Evolutionary conservation across 805 yeast species (phyloP).

Genomic region (Zygotorulaspora florentina): DNA sequence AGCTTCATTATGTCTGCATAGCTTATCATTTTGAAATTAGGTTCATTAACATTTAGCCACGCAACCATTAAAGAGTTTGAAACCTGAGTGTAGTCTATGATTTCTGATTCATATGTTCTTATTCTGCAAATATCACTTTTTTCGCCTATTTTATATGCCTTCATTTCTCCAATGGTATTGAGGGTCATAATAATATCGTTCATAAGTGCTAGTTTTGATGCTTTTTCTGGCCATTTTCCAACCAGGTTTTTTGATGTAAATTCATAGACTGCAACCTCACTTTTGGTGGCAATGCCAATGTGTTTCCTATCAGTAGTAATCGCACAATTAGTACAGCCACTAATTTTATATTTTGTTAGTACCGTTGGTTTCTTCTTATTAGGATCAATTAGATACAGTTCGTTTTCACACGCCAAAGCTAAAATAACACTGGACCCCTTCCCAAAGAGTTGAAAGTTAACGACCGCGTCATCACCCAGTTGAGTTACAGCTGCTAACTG

Average conservation of each 20-base stretch:
- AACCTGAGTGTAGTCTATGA: constrained; percentile 24
- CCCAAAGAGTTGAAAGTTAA: constrained; percentile 26
- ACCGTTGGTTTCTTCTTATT: constrained; percentile 34
- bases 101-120: constrained; percentile 25
- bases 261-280: constrained; percentile 19
- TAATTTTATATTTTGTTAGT: constrained; percentile 20
- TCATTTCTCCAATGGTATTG: constrained; percentile 21
- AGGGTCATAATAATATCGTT: constrained; percentile 21
- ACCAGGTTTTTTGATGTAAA: constrained; percentile 14
- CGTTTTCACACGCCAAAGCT: constrained; percentile 32
- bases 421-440: constrained; percentile 23
- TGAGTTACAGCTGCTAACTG: constrained; percentile 32
- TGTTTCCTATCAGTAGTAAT: constrained; percentile 21
- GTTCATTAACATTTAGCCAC: constrained; percentile 39
- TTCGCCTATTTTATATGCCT: constrained; percentile 31
- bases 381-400: constrained; percentile 66
- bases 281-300: constrained; percentile 21
- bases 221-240: constrained; percentile 24
- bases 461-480: constrained; percentile 23
- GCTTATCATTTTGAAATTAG: constrained; percentile 33
- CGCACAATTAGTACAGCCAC: constrained; percentile 17
- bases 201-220: constrained; percentile 18
- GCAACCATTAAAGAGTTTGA: constrained; percentile 29
- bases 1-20: constrained; percentile 19
- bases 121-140: constrained; percentile 36